phyloP scores from a whole-genome alignment of 305 asterid species.

The Salvia sclarea region DNA sequence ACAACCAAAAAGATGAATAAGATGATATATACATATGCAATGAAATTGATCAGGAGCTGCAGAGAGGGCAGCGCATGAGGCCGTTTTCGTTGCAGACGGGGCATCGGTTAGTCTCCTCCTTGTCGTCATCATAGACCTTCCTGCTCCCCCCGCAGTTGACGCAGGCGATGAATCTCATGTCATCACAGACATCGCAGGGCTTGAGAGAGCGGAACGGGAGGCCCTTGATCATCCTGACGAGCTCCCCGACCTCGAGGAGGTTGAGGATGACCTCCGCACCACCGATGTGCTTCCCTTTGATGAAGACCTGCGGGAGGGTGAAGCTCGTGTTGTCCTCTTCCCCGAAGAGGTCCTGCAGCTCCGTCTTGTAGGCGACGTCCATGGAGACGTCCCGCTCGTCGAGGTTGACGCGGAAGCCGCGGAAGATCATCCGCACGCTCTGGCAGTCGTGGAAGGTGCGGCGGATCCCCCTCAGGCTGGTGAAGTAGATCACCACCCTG shows the following conservation, averaged over 20 bases:
- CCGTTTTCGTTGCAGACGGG: slow-evolving; percentile 79
- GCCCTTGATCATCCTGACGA: slow-evolving; percentile 59
- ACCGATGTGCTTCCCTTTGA: slow-evolving; percentile 76
- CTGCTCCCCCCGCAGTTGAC: slow-evolving; percentile 71
- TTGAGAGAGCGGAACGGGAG: slow-evolving; percentile 48
- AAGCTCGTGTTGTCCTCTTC: slow-evolving; percentile 42
- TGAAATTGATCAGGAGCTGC: slow-evolving; percentile 53
- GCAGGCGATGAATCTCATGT: slow-evolving; percentile 68
- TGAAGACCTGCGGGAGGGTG: slow-evolving; percentile 84
- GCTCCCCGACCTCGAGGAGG: slow-evolving; percentile 65
- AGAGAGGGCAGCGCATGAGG: slow-evolving; percentile 65
- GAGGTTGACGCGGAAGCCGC: slow-evolving; percentile 58
- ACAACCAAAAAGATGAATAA: too few species aligned
- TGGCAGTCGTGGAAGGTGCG: slow-evolving; percentile 80
- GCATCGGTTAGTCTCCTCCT: slow-evolving; percentile 58
- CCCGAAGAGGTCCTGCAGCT: slow-evolving; percentile 59
- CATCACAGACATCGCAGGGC: slow-evolving; percentile 73
- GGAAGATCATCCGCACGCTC: slow-evolving; percentile 60
- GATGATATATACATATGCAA: too few species aligned
- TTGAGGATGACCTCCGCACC: slow-evolving; percentile 66
- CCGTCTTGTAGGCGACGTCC: slow-evolving; percentile 65
- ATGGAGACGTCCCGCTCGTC: slow-evolving; percentile 84
- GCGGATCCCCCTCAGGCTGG: slow-evolving; percentile 88
- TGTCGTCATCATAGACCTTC: slow-evolving; percentile 75
- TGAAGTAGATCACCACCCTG: slow-evolving; percentile 73